These are phyloP conservation scores for Flammula alnicola DNA, from an alignment of 1,284 basidiomycete genomes.

Conservation along the genomic window DNA sequence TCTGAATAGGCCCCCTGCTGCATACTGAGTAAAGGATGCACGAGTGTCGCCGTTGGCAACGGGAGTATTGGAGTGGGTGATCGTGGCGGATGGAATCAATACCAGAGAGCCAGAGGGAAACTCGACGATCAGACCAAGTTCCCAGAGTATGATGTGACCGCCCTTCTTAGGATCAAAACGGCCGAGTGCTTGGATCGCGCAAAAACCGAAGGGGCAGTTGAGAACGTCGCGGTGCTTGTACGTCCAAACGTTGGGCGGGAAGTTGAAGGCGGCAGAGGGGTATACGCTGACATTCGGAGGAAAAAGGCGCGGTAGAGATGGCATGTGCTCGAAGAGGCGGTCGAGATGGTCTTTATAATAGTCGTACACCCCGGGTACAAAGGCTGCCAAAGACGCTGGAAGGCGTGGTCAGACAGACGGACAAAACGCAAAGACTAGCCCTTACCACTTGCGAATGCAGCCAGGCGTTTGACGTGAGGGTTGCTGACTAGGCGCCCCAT, in stretches of 20 bases:
- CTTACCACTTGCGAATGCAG: conserved; percentile 12
- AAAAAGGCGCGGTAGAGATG: conserved; percentile 8
- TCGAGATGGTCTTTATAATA: conserved; percentile 7
- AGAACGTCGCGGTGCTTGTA: conserved; percentile 15
- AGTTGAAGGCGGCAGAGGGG: conserved; percentile 13
- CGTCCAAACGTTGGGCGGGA: conserved; percentile 10
- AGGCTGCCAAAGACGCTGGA: conserved; percentile 11
- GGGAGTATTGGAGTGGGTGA: conserved; percentile 13
- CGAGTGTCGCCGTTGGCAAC: conserved; percentile 6
- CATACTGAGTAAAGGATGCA: conserved; percentile 17
- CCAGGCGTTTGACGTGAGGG: conserved; percentile 4
- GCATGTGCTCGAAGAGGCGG: neutral
- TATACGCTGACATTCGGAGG: conserved; percentile 11
- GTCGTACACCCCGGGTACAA: conserved; percentile 6
- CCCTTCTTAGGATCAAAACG: conserved; percentile 16
- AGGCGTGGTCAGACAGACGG: neutral
- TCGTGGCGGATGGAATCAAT: conserved; percentile 14
- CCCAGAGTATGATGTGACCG: conserved; percentile 19
- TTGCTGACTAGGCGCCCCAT: neutral
- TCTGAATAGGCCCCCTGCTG: conserved; percentile 8
- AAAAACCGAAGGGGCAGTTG: conserved; percentile 21
- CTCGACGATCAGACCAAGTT: conserved; percentile 15
- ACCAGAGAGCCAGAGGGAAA: conserved; percentile 9
- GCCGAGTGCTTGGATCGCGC: conserved; percentile 20
- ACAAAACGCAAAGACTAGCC: neutral